Conservation (phyloP, 1,284 basidiomycete species). For the Trichosporon sp. region DNA sequence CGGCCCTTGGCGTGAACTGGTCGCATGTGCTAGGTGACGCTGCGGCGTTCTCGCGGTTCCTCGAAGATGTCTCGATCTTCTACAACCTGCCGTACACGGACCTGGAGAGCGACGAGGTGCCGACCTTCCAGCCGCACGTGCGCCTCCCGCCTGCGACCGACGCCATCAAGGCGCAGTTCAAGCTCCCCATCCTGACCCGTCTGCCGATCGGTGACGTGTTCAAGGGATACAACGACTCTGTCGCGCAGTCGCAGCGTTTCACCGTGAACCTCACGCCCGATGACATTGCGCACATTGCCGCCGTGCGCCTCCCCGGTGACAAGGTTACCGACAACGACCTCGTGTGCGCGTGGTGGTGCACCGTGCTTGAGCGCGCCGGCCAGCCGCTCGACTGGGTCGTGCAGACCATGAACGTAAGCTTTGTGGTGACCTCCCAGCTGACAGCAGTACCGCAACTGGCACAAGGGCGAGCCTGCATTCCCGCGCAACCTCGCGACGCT, state of each 20-base stretch:
- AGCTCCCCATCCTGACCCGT: constrained; percentile 27
- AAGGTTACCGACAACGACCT: constrained; percentile 35
- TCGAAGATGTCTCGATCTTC: constrained; percentile 35
- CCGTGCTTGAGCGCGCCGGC: constrained; percentile 34
- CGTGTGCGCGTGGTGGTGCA: constrained; percentile 38
- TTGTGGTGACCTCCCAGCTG: neutral
- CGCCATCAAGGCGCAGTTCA: constrained; percentile 25
- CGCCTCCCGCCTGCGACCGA: constrained; percentile 26
- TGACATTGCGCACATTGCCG: constrained; percentile 30
- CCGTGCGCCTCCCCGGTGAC: constrained; percentile 23
- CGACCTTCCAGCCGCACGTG: constrained; percentile 33
- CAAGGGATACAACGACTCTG: constrained; percentile 27
- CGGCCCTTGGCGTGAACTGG: constrained; percentile 38
- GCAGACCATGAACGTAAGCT: constrained; percentile 39
- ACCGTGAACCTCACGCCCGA: constrained; percentile 26
- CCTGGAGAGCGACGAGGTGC: constrained; percentile 32
- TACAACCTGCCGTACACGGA: constrained; percentile 34
- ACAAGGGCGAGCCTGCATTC: constrained; percentile 36
- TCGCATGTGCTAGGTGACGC: constrained; percentile 40
- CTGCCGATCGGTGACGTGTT: constrained; percentile 18
- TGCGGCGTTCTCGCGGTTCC: constrained; percentile 30
- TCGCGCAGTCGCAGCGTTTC: constrained; percentile 23
- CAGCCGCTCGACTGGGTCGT: constrained; percentile 29
- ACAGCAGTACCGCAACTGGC: constrained; percentile 37
- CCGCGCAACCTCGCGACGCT: constrained; percentile 36